Evolutionary conservation across 1,284 basidiomycete genomes (phyloP).

Genomic region (Fomitiporia mediterranea): DNA sequence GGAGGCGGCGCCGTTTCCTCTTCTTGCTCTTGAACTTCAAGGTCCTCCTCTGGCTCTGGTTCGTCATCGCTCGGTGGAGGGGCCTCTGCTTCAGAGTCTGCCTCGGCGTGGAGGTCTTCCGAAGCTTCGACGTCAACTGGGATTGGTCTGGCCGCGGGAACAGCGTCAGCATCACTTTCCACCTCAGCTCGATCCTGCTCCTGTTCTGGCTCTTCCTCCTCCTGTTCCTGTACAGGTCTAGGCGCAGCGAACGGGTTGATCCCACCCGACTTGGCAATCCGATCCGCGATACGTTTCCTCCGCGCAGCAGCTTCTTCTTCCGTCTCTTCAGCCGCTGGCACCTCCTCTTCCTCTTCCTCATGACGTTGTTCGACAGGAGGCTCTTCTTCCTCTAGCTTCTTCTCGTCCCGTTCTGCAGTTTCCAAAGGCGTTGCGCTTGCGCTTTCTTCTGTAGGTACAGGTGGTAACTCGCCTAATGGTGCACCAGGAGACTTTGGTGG

Average conservation of each 20-base stretch:
- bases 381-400: conserved; percentile 12
- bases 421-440: neutral
- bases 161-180: neutral
- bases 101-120: conserved; percentile 23
- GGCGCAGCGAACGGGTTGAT: conserved; percentile 53
- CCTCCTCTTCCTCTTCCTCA: conserved; percentile 16
- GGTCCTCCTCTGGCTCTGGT: neutral
- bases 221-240: conserved; percentile 25
- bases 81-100: neutral
- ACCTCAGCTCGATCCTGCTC: conserved; percentile 15
- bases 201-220: conserved; percentile 5
- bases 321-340: conserved; percentile 27
- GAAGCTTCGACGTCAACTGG: too few species aligned
- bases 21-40: conserved; percentile 3
- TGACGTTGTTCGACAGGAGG: too few species aligned
- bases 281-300: conserved; percentile 55
- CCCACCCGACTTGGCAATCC: conserved; percentile 59
- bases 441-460: conserved; percentile 25
- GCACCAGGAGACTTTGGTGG: conserved; percentile 41
- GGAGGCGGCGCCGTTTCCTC: conserved; percentile 15
- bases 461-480: conserved; percentile 21
- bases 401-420: conserved; percentile 9
- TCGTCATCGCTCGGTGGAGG: neutral
- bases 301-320: conserved; percentile 53
- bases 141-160: too few species aligned